Evolutionary conservation across 1,284 basidiomycete genomes (phyloP), one percentile per base, ranked within the genome.

Genomic region (Sanguinoderma infundibulare): DNA sequence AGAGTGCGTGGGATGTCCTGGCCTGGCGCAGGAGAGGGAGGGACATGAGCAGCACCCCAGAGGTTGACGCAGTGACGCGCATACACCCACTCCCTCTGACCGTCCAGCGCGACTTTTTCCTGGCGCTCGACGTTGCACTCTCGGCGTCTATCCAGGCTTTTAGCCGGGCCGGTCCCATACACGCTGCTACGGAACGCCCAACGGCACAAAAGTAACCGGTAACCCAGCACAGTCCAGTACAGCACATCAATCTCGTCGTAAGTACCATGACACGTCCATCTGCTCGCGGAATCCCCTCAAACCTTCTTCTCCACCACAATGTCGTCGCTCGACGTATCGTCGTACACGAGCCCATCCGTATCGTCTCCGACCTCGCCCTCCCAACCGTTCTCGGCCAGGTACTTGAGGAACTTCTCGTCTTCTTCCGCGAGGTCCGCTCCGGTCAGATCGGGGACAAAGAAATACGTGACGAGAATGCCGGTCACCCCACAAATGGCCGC

Each of bases 401-500:
- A 91, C 64, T 78, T 70, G 74, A 87, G 75, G 73, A 89, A 91
- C 60, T 80, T 82, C 10, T 75, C 77, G 68, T 91, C 90, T 69
- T 90, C 89, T 6, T 86, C 85, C 1, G 82, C 84, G n/a, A 91
- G 79, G 70, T 91, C 88, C 8, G 85, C 76, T 10, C 84, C 86
- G 42, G 86, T 90, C 83, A 86, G 84, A 66, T 90, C 87, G 10
- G 87, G 86, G 2, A 90, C 81, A 70, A 87, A 90, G 72, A 89
- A 85, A 67, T 85, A 90, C 1, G 89, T 88, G 55, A 90, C 80
- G 28, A 89, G 55, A 55, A 91, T 83, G 28, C 88, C 89, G 20
- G 76, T 75, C 50, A 86, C 75, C 44, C 88, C 87, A 62, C 85
- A 89, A 52, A 87, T 85, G n/a, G 88, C 89, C 57, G 84, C 83